Evolutionary conservation across 179 eudicot genomes (phyloP).

Genomic region (Spinacia oleracea): DNA sequence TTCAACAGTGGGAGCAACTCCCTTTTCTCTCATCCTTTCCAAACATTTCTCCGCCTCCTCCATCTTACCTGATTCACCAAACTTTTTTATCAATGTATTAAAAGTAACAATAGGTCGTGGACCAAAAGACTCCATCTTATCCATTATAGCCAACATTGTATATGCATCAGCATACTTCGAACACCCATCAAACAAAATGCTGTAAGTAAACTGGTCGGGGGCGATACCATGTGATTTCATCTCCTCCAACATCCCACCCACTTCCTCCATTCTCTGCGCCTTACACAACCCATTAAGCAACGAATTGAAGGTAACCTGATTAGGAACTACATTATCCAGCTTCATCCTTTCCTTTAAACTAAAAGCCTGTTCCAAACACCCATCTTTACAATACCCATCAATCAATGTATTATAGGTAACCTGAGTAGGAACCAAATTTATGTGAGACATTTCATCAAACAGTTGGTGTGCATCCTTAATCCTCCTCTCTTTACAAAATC

Average conservation of each 20-base stretch:
- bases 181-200: constrained; percentile 64
- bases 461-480: constrained; percentile 41
- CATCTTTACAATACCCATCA: constrained; percentile 65
- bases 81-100: constrained; percentile 54
- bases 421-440: constrained; percentile 36
- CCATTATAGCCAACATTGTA: constrained; percentile 40
- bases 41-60: constrained; percentile 58
- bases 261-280: constrained; percentile 58
- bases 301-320: constrained; percentile 63
- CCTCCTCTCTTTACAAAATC: constrained; percentile 54
- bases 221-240: constrained; percentile 53
- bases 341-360: constrained; percentile 56
- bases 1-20: constrained; percentile 49
- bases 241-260: constrained; percentile 49
- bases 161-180: constrained; percentile 47
- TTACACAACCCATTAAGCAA: constrained; percentile 70
- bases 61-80: constrained; percentile 49
- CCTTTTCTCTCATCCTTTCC: constrained; percentile 56
- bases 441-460: constrained; percentile 55
- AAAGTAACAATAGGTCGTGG: constrained; percentile 54
- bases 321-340: constrained; percentile 43
- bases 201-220: constrained; percentile 69
- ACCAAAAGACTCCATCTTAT: constrained; percentile 51
- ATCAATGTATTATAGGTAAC: constrained; percentile 60
- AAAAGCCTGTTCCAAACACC: constrained; percentile 49